Conservation (phyloP, 371 early-diverging fungal species). For the Circinella umbellata region DNA sequence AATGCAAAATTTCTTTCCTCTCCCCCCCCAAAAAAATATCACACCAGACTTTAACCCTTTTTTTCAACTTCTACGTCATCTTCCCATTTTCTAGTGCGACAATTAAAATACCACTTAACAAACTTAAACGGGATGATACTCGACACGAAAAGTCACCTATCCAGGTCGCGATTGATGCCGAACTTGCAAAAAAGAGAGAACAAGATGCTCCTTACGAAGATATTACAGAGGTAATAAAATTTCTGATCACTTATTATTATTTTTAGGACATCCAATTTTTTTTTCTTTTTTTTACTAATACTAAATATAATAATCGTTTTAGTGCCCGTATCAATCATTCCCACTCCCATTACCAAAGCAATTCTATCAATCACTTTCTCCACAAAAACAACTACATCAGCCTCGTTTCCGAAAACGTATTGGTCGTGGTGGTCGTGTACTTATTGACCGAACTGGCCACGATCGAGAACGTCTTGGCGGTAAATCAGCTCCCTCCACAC, state of each 20-base stretch:
- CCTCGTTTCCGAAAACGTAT: constrained; percentile 54
- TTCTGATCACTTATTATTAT: no score
- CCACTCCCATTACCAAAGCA: constrained; percentile 43
- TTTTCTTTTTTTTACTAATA: not conserved
- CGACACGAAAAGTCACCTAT: constrained; percentile 43
- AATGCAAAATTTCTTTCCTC: no score
- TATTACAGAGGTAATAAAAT: constrained; percentile 39
- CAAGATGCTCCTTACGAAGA: constrained; percentile 63
- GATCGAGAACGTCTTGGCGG: constrained; percentile 17
- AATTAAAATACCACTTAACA: constrained; percentile 60
- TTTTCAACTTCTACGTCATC: constrained; percentile 11
- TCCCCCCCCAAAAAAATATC: not conserved
- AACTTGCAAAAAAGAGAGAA: constrained; percentile 56
- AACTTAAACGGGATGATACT: constrained; percentile 40
- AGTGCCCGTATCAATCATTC: constrained; percentile 60
- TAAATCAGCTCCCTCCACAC: constrained; percentile 31
- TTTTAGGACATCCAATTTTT: not conserved
- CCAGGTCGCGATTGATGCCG: constrained; percentile 52
- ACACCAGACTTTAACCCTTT: not conserved
- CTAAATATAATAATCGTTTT: not conserved
- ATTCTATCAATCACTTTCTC: constrained; percentile 33
- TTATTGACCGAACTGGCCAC: constrained; percentile 53
- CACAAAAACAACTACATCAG: constrained; percentile 20
- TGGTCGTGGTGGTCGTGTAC: constrained; percentile 65
- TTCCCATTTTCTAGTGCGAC: constrained; percentile 43